phyloP scores from a whole-genome alignment of 2,329 filamentous ascomycete genomes.

The Phyllosticta citriasiana region DNA sequence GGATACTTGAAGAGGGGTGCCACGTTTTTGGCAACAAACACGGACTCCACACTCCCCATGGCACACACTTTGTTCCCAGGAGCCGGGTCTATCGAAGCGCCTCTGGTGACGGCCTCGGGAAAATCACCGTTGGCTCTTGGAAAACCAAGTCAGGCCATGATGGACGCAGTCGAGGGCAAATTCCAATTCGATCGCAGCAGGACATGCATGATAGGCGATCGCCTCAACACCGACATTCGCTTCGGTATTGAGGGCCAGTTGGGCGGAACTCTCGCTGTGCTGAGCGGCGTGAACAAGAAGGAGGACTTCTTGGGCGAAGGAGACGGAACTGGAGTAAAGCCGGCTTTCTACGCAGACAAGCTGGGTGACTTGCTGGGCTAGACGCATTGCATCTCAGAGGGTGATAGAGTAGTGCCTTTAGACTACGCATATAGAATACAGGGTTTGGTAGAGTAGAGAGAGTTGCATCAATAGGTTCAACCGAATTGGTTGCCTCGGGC shows the following conservation, averaged over 20 bases:
- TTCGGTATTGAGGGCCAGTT: conserved; percentile 88
- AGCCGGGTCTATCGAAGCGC: conserved; percentile 72
- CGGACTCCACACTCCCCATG: conserved; percentile 79
- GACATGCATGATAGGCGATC: conserved; percentile 93
- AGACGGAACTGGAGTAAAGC: conserved; percentile 57
- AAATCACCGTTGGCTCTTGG: conserved; percentile 69
- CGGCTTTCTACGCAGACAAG: conserved; percentile 74
- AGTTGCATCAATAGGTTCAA: neutral
- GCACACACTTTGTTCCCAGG: conserved; percentile 80
- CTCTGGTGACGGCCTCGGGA: conserved; percentile 54
- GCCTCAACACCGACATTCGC: conserved; percentile 89
- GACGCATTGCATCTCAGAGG: neutral
- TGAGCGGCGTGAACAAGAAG: conserved; percentile 82
- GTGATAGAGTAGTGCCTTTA: neutral
- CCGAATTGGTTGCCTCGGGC: neutral
- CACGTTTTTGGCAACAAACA: conserved; percentile 84
- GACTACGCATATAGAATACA: neutral
- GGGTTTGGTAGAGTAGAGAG: neutral
- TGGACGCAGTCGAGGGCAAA: conserved; percentile 96
- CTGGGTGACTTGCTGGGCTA: conserved; percentile 60
- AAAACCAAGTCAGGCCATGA: conserved; percentile 97
- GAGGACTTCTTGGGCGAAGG: conserved; percentile 67
- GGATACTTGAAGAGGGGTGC: conserved; percentile 80
- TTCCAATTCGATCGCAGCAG: conserved; percentile 75
- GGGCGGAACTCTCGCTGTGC: conserved; percentile 80